Conservation (phyloP, 129 eudicot species). For the Arctium minus region DNA sequence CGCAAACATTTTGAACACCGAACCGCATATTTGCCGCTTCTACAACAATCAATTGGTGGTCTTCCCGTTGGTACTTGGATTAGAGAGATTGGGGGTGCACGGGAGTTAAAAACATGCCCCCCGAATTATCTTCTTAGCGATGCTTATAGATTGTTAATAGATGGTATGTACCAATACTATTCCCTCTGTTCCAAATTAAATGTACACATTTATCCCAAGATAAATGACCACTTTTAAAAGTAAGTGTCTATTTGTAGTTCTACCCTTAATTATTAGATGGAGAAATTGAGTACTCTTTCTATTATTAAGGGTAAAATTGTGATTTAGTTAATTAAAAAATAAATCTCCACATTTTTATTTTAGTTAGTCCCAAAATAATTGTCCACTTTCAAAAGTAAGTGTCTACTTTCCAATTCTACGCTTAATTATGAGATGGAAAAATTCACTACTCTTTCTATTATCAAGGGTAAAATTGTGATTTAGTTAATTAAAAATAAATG, state of each 20-base stretch:
- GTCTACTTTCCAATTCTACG: neutral
- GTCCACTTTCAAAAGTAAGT: neutral
- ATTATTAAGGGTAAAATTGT: neutral
- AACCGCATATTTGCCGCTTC: constrained; percentile 46
- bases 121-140: constrained; percentile 42
- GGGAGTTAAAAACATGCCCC: constrained; percentile 38
- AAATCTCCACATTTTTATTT: neutral
- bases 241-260: neutral
- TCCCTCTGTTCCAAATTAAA: neutral
- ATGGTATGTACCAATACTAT: constrained; percentile 32
- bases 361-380: neutral
- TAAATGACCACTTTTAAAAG: neutral
- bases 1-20: constrained; percentile 53
- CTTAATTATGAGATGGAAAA: neutral
- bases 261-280: neutral
- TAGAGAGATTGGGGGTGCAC: constrained; percentile 36
- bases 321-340: neutral
- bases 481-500: neutral
- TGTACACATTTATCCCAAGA: neutral
- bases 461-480: neutral
- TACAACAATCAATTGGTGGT: constrained; percentile 52
- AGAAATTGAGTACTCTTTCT: neutral
- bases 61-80: constrained; percentile 66
- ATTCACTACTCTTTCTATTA: neutral
- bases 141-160: constrained; percentile 47